phyloP scores from a whole-genome alignment of 768 basidiomycete genomes.

The Serendipita sp. region DNA sequence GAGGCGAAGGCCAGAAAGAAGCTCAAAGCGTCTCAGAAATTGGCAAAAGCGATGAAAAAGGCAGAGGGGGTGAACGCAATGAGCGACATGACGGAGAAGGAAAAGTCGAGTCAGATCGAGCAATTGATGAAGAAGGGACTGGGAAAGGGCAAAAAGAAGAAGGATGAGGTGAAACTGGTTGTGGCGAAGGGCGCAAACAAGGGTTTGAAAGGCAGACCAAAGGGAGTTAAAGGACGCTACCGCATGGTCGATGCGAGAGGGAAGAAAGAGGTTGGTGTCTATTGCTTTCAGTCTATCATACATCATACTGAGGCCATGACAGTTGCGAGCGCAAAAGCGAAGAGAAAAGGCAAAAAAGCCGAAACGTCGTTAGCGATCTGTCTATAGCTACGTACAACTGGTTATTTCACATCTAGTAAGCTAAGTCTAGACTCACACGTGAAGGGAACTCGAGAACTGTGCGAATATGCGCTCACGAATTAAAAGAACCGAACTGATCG shows the following conservation, averaged over 20 bases:
- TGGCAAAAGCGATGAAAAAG: constrained; percentile 91
- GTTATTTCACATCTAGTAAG: neutral
- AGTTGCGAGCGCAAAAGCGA: constrained; percentile 76
- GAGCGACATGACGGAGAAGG: constrained; percentile 80
- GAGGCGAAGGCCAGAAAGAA: constrained; percentile 98
- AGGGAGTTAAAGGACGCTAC: constrained; percentile 90
- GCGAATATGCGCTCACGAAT: too few relatives aligned
- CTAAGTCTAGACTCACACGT: too few relatives aligned
- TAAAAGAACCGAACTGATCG: neutral
- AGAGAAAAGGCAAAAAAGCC: constrained; percentile 53
- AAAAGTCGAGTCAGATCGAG: constrained; percentile 87
- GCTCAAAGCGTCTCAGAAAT: constrained; percentile 62
- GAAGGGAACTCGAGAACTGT: too few relatives aligned
- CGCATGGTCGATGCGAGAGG: constrained; percentile 87
- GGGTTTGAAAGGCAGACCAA: constrained; percentile 84
- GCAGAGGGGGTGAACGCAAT: constrained; percentile 86
- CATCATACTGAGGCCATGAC: constrained; percentile 8
- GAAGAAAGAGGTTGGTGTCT: constrained; percentile 65
- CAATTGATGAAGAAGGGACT: constrained; percentile 76
- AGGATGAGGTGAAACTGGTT: constrained; percentile 63
- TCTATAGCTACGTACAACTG: neutral
- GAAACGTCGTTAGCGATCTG: constrained; percentile 12
- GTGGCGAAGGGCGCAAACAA: constrained; percentile 85
- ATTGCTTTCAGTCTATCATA: constrained; percentile 7
- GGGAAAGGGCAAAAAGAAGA: constrained; percentile 43